Base-by-base conservation (phyloP, 169 alveolate species). In the Plasmodium falciparum region DNA sequence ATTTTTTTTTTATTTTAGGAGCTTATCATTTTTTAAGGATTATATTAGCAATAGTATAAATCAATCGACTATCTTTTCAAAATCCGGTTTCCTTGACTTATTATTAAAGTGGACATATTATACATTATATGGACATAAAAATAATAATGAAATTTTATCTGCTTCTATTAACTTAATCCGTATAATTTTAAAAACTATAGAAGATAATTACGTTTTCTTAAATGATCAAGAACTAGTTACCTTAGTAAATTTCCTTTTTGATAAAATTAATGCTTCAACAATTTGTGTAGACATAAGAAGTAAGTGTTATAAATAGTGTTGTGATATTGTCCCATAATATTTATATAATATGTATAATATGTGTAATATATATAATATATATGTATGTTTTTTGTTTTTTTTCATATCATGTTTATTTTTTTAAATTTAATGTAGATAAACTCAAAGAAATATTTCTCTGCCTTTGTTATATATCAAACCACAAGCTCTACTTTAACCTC, bases 1-100 rank as follows among this genome's bases (percentile, higher is more conserved):
- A n/a, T 24, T 15, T 9, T 9, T 3, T n/a, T 26, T 29, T 52
- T 24, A 9, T 2, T 62, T 45, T 59, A 80, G 88, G 88, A 71
- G 92, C 45, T 70, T 85, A 17, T 45, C 49, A 26, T 85, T 85
- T 45, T 85, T 71, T 24, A 85, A 85, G 58, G 92, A 85, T n/a
- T 85, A 85, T 15, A 29, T 85, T 50, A 71, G 67, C 61, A 85
- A 71, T 39, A 72, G 88, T 17, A 29, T 73, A 11, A 85, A 71
- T 61, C 92, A 85, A 49, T 59, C 92, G 56, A 72, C 75, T 20
- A 26, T 85, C 9, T 85, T 71, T 66, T 85, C 92, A 49, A 70
- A 72, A 29, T 58, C 76, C 0, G 88, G 92, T 3, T 71, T 85
- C 54, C 63, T 72, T n/a, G 92, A 71, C 29, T 43, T 85, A 33